Evolutionary conservation across 441 rosid species (phyloP).

Genomic region (Codiaeum variegatum): DNA sequence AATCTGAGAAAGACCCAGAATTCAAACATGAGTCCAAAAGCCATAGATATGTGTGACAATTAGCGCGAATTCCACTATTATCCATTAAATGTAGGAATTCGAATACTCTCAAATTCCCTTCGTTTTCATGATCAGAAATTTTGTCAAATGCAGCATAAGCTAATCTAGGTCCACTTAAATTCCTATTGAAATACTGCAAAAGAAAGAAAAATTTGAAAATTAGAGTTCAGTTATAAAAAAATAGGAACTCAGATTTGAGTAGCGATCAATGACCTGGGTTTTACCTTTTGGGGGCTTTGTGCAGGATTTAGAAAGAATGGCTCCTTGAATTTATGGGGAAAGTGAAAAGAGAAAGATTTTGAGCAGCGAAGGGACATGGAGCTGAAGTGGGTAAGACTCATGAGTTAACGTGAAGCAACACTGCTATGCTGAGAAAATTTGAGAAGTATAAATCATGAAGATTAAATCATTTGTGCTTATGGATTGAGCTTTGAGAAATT

Average conservation of each 20-base stretch:
- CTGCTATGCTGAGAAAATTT: background rate
- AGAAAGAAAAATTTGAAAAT: background rate
- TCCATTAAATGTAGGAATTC: constrained; percentile 39
- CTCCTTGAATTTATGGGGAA: constrained; percentile 32
- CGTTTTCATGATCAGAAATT: constrained; percentile 25
- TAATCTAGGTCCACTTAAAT: constrained; percentile 26
- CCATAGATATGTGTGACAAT: constrained; percentile 50
- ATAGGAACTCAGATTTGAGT: background rate
- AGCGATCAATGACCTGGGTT: background rate
- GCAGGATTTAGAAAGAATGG: constrained; percentile 14
- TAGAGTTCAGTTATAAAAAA: background rate
- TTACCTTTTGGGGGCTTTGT: constrained; percentile 28
- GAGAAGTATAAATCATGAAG: background rate
- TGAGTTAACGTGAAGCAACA: constrained; percentile 23
- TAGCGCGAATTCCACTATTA: constrained; percentile 41
- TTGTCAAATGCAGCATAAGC: constrained; percentile 37
- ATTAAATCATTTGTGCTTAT: background rate
- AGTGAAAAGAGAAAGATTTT: constrained; percentile 24
- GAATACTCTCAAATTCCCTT: constrained; percentile 28
- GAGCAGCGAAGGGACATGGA: constrained; percentile 31
- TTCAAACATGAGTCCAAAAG: constrained; percentile 52
- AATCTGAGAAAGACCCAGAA: constrained; percentile 43
- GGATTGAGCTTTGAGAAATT: background rate
- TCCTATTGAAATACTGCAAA: constrained; percentile 35
- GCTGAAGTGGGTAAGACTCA: constrained; percentile 37